Conservation (phyloP, 805 yeast species). For the Kodamaea fukazawae region DNA sequence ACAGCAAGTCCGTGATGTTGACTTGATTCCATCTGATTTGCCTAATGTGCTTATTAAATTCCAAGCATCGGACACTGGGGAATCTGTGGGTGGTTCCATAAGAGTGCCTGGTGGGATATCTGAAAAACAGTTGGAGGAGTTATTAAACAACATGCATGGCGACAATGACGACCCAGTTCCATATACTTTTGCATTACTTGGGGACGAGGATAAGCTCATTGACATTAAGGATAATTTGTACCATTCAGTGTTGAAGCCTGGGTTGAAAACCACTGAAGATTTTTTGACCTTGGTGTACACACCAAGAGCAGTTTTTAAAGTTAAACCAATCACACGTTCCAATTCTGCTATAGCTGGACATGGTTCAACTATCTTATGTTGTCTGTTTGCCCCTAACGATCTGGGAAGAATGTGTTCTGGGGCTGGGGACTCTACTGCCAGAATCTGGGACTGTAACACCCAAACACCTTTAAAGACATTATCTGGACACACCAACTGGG, state of each 20-base stretch:
- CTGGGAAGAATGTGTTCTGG: constrained; percentile 88
- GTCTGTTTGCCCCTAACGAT: constrained; percentile 90
- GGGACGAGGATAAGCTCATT: constrained; percentile 37
- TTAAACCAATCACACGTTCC: constrained; percentile 84
- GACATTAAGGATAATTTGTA: constrained; percentile 81
- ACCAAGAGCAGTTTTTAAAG: constrained; percentile 93
- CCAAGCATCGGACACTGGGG: constrained; percentile 93
- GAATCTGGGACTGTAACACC: constrained; percentile 96
- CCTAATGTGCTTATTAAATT: constrained; percentile 87
- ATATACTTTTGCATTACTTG: constrained; percentile 71
- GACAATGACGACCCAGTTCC: constrained; percentile 83
- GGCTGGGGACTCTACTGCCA: constrained; percentile 92
- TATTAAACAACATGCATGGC: constrained; percentile 75
- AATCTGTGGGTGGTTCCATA: constrained; percentile 73
- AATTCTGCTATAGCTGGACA: constrained; percentile 94
- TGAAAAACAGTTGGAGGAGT: constrained; percentile 82
- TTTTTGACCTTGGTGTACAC: constrained; percentile 86
- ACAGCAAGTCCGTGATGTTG: constrained; percentile 75
- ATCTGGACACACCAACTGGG: constrained; percentile 90
- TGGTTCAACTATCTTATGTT: constrained; percentile 87
- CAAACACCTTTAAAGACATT: constrained; percentile 84
- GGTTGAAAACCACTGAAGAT: constrained; percentile 87
- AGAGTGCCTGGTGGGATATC: constrained; percentile 89
- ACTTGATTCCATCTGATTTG: constrained; percentile 68
- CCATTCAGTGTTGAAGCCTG: constrained; percentile 79